Evolutionary conservation across 2,329 filamentous ascomycete species (phyloP).

Genomic region (Trichoderma atrobrunneum): DNA sequence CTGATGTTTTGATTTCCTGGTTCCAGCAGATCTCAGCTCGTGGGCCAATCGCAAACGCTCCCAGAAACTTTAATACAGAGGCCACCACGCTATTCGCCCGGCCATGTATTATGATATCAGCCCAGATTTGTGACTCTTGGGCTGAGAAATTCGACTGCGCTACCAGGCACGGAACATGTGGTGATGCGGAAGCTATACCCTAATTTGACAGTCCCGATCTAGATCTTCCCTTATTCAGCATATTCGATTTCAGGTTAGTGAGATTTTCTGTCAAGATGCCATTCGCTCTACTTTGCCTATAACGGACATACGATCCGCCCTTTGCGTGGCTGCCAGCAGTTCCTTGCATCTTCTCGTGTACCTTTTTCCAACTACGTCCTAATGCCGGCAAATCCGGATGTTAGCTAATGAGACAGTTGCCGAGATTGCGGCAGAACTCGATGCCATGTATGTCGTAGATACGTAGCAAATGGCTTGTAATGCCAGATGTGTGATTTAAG

Average conservation of each 20-base stretch:
- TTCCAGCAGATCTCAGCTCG: background rate
- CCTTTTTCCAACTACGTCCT: background rate
- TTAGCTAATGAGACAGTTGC: background rate
- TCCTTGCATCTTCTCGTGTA: background rate
- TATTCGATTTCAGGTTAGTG: background rate
- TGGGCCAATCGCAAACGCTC: background rate
- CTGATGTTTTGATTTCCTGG: background rate
- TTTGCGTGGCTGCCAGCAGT: background rate
- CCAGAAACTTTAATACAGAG: background rate
- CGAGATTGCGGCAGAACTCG: background rate
- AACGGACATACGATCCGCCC: background rate
- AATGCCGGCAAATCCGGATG: background rate
- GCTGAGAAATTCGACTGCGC: background rate
- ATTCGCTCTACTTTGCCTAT: background rate
- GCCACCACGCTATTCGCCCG: background rate
- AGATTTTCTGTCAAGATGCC: background rate
- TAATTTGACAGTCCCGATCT: background rate
- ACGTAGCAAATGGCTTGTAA: background rate
- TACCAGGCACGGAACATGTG: background rate
- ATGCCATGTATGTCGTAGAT: background rate
- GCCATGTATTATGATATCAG: background rate
- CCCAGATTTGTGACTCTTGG: background rate
- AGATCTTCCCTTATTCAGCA: background rate
- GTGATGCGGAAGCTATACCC: background rate
- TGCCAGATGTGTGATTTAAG: background rate